phyloP scores from a whole-genome alignment of 2,329 filamentous ascomycete species.

The Penicillium aurantiogriseum region DNA sequence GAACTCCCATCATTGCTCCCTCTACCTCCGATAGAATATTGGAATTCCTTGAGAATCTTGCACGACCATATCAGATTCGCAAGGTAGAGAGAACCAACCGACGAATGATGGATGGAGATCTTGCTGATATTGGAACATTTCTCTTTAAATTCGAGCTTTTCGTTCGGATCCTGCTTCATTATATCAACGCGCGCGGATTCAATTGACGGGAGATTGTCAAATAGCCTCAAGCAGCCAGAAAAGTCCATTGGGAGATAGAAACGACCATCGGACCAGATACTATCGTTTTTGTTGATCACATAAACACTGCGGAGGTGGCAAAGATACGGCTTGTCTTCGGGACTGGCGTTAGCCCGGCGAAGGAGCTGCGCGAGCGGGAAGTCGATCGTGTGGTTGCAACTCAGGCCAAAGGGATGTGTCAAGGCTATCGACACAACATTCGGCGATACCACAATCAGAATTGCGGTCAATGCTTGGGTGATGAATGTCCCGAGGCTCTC shows the following conservation, averaged over 20 bases:
- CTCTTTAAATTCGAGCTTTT: not conserved
- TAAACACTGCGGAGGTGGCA: slow-evolving; percentile 16
- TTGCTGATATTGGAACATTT: slow-evolving; percentile 17
- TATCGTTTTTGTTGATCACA: slow-evolving; percentile 5
- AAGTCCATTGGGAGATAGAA: slow-evolving; percentile 16
- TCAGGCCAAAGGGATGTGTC: not conserved
- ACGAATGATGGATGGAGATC: slow-evolving; percentile 17
- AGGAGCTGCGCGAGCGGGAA: slow-evolving; percentile 18
- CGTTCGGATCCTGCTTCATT: slow-evolving; percentile 2
- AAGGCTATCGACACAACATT: slow-evolving; percentile 16
- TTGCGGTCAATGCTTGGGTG: slow-evolving; percentile 19
- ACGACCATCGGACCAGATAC: not conserved
- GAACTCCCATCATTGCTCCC: not conserved
- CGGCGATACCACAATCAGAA: slow-evolving; percentile 24
- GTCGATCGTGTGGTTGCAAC: not conserved
- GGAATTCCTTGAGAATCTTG: slow-evolving; percentile 16
- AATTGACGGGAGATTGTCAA: slow-evolving; percentile 21
- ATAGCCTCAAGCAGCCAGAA: slow-evolving; percentile 5
- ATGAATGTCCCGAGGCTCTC: slow-evolving; percentile 5
- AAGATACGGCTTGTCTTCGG: slow-evolving; percentile 8
- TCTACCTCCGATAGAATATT: slow-evolving; percentile 20
- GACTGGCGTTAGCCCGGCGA: slow-evolving; percentile 1
- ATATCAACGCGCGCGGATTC: slow-evolving; percentile 17
- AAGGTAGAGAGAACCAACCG: slow-evolving; percentile 8
- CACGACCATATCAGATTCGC: slow-evolving; percentile 14